These are phyloP conservation scores for Lecanicillium sp. DNA, from an alignment of 2,329 filamentous ascomycete species.

Conservation along the genomic window DNA sequence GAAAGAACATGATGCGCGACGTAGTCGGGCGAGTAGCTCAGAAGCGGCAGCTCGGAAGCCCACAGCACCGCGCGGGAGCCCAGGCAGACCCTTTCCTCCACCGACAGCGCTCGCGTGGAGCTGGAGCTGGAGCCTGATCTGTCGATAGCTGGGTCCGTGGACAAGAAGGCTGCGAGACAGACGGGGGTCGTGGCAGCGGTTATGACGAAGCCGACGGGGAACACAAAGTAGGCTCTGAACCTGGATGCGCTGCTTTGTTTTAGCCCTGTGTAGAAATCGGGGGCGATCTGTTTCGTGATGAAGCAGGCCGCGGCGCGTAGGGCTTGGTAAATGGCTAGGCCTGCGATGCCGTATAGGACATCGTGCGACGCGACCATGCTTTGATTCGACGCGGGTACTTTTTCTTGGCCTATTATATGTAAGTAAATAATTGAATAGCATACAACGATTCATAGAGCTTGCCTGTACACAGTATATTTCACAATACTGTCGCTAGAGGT, in stretches of 20 bases:
- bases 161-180: constrained; percentile 7
- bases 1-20: constrained; percentile 10
- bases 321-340: no score
- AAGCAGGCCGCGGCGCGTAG: no score
- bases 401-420: no score
- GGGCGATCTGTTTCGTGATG: no score
- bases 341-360: no score
- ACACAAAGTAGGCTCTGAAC: constrained; percentile 9
- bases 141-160: not conserved
- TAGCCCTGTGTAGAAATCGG: not conserved
- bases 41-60: constrained; percentile 10
- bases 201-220: constrained; percentile 8
- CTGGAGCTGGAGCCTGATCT: not conserved
- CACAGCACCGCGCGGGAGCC: constrained; percentile 9
- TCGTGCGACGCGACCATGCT: no score
- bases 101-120: not conserved
- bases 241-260: not conserved
- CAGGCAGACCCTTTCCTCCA: constrained; percentile 8
- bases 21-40: constrained; percentile 10
- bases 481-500: no score
- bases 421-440: no score
- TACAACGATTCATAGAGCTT: no score
- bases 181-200: constrained; percentile 6
- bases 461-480: no score
- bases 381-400: no score